Evolutionary conservation across 495 filamentous ascomycete species (phyloP), one percentile per base, ranked within the genome.

Genomic region (Lichina pygmaea): DNA sequence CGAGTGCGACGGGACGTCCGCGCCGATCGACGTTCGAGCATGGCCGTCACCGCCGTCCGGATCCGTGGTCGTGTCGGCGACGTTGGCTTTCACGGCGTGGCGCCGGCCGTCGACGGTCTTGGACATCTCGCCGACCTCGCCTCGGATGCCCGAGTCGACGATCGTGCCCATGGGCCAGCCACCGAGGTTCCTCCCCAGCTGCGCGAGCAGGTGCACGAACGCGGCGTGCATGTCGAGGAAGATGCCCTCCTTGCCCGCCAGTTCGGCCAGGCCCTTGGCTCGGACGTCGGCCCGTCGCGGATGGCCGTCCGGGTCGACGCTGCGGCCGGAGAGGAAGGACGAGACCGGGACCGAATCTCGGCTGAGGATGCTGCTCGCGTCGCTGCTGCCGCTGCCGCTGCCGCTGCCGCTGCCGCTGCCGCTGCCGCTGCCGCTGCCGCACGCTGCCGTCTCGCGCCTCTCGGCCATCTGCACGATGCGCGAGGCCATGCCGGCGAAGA

Each of bases 221-320:
- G 70, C 60, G 24, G 72, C 68, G 60, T 94, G 86, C 37, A 93
- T 59, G 58, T 91, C 74, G 33, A 92, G 74, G 56, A 94, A 94
- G 51, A 94, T 78, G 56, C 83, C 76, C 30, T 81, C 79, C 46
- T 80, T 67, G 32, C 86, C 86, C 12, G 86, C 77, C 43, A 94
- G 71, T 59, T 94, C 86, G 0, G 79, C 78, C 42, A 94, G 60
- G 33, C 81, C 81, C 48, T 80, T 72, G 17, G 78, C 73, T 49
- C 75, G 75, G 44, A 80, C 68, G 49, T 64, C 66, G 41, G 60
- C 61, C 41, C 57, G 59, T 45, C 61, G 62, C 34, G 64, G 58
- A 46, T 63, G 66, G 8, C 75, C 70, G 51, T 73, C 67, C 6
- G 65, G 68, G 50, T 78, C 72, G 30, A 69, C 55, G 33, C 61